Base-by-base conservation (phyloP, 23 red algal species). In the Gracilariopsis chorda region DNA sequence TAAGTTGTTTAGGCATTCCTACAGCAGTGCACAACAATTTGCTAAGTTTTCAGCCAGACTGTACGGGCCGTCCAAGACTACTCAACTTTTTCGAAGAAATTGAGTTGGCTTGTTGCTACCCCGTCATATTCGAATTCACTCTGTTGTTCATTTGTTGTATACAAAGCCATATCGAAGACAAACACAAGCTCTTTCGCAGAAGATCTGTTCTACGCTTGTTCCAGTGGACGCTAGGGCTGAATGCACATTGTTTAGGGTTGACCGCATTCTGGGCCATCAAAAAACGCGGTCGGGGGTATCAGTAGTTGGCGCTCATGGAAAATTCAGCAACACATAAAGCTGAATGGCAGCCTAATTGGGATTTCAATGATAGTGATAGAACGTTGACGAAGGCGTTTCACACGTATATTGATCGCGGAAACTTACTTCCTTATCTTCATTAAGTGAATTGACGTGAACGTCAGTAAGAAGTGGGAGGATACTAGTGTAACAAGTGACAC, bases 361-460 rank as follows among this genome's bases (percentile, higher is more conserved):
- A 77, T 77, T 77, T 47, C 71, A 39, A 21, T 20, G 39, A 77
- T 49, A 12, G 37, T 9, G 71, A 77, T 47, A 33, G 71, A 12
- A 77, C 71, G 14, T 43, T 77, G 27, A 77, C 71, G 9, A 33
- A 25, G 19, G 71, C 71, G 34, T 77, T 77, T 49, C 71, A 33
- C 19, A 14, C 40, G 13, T 77, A 77, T 39, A 77, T 77, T 49
- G 27, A 21, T 13, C 30, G 46, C 30, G 30, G 46, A 17, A 27
- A 27, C 43, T 39, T 77, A 14, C 16, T 77, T 20, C 71, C 71
- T 10, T 39, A 77, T 49, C 27, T 77, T 13, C 43, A n/a, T n/a
- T n/a, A n/a, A n/a, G n/a, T n/a, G n/a, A n/a, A 77, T 77, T 77
- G 71, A 77, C 71, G 24, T 47, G 49, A 39, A 17, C 71, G 37